Evolutionary conservation across 495 filamentous ascomycete genomes (phyloP), one percentile per base, ranked within the genome.

Genomic region (Neurospora sp.): DNA sequence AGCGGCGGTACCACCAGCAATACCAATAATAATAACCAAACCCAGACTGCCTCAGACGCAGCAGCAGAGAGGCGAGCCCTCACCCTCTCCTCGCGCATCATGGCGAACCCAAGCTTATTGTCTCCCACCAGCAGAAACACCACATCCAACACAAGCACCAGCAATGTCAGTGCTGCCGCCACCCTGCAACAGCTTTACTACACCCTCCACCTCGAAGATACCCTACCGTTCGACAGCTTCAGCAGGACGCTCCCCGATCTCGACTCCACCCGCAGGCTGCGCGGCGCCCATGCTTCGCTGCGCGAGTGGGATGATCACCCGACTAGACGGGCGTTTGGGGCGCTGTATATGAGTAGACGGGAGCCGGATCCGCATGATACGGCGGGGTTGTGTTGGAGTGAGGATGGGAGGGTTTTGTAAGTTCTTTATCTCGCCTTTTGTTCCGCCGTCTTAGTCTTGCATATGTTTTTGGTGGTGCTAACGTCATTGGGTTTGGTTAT

Each of bases 311-410:
- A 80, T 39, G 76, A 76, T 14, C 73, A 73, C 40, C 70, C 78
- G 44, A 69, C 53, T 22, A 73, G 78, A 45, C 70, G 78, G 4
- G 65, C 70, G 8, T 59, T 73, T n/a, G 76, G 72, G 40, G 73
- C 69, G n/a, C 38, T 38, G 69, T 40, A 77, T 69, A 71, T 71
- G 70, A 45, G 44, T n/a, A 75, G 81, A 8, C 75, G 78, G 69
- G 75, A 75, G 6, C 80, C 83, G 22, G 77, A 82, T 53, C 76
- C 83, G 1, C 79, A 84, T 48, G 83, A 86, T 70, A 92, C 91
- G 2, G 90, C 90, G 68, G 92, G 92, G 20, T 79, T 92, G 71
- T 85, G 87, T 9, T 93, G 91, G 90, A 91, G 90, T 71, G 84
- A 85, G 16, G 88, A 93, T 77, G 92, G 92, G 7, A 85, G 87